Conservation (phyloP, 768 basidiomycete species). For the Ramaria sp. region DNA sequence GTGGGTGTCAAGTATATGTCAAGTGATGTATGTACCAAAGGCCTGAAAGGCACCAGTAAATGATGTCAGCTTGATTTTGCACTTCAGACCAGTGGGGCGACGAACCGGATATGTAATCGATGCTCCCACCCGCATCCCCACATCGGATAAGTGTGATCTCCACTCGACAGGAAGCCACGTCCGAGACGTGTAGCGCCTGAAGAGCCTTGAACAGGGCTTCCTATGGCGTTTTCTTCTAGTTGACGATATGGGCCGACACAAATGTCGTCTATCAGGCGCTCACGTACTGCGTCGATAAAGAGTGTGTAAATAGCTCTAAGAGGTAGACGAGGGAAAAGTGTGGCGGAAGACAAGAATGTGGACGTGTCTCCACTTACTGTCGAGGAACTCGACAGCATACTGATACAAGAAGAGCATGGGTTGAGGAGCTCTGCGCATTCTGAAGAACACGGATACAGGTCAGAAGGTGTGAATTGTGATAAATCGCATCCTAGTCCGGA, state of each 20-base stretch:
- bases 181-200: conserved; percentile 34
- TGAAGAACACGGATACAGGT: conserved; percentile 45
- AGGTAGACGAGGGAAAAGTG: conserved; percentile 35
- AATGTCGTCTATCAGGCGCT: conserved; percentile 39
- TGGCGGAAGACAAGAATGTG: conserved; percentile 17
- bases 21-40: conserved; percentile 51
- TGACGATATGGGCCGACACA: conserved; percentile 26
- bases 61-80: too few species aligned
- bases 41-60: conserved; percentile 26
- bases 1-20: conserved; percentile 38
- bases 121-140: conserved; percentile 63
- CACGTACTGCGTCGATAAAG: conserved; percentile 59
- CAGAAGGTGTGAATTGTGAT: conserved; percentile 35
- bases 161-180: conserved; percentile 53
- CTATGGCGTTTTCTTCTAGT: background rate
- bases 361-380: background rate
- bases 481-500: conserved; percentile 28
- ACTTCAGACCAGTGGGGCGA: background rate
- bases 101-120: conserved; percentile 36
- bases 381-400: conserved; percentile 7
- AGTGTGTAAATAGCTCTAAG: conserved; percentile 29
- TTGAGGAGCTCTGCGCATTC: conserved; percentile 28
- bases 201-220: background rate
- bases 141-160: conserved; percentile 33
- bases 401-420: conserved; percentile 30